Base-by-base conservation (phyloP, 345 rosid genomes). In the Brassica incana region DNA sequence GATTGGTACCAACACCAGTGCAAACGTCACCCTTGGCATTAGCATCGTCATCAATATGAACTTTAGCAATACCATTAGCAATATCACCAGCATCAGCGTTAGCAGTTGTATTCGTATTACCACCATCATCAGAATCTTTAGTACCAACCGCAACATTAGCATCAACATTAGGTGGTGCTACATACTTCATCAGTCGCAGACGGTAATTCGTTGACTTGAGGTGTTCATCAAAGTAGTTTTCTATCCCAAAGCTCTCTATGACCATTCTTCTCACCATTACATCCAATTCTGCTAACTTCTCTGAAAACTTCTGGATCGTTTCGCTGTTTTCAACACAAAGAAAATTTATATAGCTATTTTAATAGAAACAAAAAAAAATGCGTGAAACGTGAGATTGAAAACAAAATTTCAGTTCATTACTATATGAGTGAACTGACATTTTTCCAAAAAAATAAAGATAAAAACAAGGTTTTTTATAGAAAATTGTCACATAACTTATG, bases 181-280 rank as follows among this genome's bases (percentile, higher is more conserved):
- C 2, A 59, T 69, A 77, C 62, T 69, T 77, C 75, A 45, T 61
- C 33, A 69, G 5, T 48, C 69, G 50, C 18, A 77, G 5, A 61
- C 68, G 74, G 56, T 84, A 86, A 73, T 69, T 70, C 0, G 84
- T 78, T 0, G 84, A 74, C 3, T 58, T 81, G 5, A 65, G 27
- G 72, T 82, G 83, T 12, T 85, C 83, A 2, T 83, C 87, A 33
- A 77, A 63, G 62, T 84, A 73, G 40, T 84, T 75, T 25, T 76
- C 85, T 35, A 82, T 60, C 2, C 87, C 88, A 43, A 79, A 86
- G 76, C 88, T 86, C 74, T 87, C 90, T 18, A 88, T 81, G 36
- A 90, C 54, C 92, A 88, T 87, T 77, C 75, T 73, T 70, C 61
- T 86, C 80, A 86, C 86, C 77, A 54, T 81, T 15, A 80, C 71